Conservation (phyloP, 495 filamentous ascomycete genomes). For the Cudoniella acicularis region DNA sequence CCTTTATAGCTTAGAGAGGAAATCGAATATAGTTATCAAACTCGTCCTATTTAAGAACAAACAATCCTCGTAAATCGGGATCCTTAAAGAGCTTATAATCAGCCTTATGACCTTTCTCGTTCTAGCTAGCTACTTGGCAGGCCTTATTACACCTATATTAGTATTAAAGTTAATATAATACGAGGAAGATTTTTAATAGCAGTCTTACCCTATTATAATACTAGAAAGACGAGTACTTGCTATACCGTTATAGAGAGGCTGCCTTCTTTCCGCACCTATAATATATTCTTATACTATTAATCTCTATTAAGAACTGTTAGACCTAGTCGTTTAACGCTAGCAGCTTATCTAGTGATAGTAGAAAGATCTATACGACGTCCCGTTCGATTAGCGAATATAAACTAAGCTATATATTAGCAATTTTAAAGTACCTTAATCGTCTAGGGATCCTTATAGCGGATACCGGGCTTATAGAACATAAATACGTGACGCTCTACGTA, state of each 20-base stretch:
- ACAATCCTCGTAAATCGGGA: constrained; percentile 27
- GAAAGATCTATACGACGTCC: constrained; percentile 26
- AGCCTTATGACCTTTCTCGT: constrained; percentile 31
- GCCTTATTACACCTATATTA: constrained; percentile 20
- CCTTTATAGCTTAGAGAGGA: constrained; percentile 18
- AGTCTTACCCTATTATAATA: constrained; percentile 29
- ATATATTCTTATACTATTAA: constrained; percentile 23
- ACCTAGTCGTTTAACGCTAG: constrained; percentile 27
- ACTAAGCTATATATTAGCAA: neutral
- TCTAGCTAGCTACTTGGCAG: constrained; percentile 30
- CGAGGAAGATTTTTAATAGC: neutral
- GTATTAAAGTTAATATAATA: constrained; percentile 17
- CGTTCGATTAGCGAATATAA: neutral
- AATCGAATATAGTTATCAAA: constrained; percentile 30
- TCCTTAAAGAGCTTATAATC: constrained; percentile 34
- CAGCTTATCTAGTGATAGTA: constrained; percentile 26
- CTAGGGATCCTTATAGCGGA: constrained; percentile 27
- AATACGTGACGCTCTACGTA: constrained; percentile 30
- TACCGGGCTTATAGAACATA: constrained; percentile 19
- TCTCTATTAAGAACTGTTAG: constrained; percentile 28
- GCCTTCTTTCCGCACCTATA: constrained; percentile 27
- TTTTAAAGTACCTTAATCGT: constrained; percentile 27
- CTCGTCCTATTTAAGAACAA: constrained; percentile 31
- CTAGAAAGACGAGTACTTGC: constrained; percentile 26
- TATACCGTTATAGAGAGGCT: constrained; percentile 21